Evolutionary conservation across 805 yeast species (phyloP).

Genomic region (Dipodascopsis tothii): DNA sequence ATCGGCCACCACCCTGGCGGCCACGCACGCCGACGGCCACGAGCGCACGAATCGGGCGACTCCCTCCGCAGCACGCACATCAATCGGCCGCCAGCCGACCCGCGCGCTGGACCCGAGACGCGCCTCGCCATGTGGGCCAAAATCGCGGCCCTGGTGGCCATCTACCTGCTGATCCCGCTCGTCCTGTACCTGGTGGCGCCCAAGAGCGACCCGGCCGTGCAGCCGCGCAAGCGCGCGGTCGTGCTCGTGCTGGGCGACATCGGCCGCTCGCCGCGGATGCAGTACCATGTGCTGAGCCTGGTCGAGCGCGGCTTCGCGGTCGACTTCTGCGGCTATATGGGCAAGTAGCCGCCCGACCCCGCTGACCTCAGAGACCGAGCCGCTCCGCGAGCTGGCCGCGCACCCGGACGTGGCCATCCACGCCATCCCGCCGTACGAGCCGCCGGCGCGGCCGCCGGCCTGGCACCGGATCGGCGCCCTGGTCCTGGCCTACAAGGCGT

Average conservation of each 20-base stretch:
- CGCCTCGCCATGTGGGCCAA: no score
- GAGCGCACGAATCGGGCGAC: no score
- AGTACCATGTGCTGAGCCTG: constrained; percentile 78
- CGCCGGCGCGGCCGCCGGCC: constrained; percentile 14
- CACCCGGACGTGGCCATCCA: constrained; percentile 28
- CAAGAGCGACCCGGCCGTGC: constrained; percentile 12
- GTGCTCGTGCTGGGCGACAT: constrained; percentile 86
- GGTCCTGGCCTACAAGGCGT: no score
- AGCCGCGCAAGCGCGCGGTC: constrained; percentile 45
- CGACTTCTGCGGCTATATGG: constrained; percentile 70
- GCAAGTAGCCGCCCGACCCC: constrained; percentile 20
- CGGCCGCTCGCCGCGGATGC: constrained; percentile 93
- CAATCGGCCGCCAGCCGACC: background rate
- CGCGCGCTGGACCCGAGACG: background rate
- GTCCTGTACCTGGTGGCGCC: constrained; percentile 17
- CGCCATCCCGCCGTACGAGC: constrained; percentile 27
- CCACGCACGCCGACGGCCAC: background rate
- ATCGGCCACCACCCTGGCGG: no score
- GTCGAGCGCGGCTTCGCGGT: constrained; percentile 63
- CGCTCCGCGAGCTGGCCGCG: constrained; percentile 25
- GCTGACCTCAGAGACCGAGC: constrained; percentile 11
- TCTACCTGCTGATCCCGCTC: constrained; percentile 19
- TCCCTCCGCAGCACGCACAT: no score
- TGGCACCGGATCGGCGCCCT: no score
- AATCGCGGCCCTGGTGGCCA: constrained; percentile 10